A percentile compares a stretch with the other conserved stretches of the same genome.
phyloP scores from a whole-genome alignment of 108 stramenopile species.

The Cylindrotheca closterium region DNA sequence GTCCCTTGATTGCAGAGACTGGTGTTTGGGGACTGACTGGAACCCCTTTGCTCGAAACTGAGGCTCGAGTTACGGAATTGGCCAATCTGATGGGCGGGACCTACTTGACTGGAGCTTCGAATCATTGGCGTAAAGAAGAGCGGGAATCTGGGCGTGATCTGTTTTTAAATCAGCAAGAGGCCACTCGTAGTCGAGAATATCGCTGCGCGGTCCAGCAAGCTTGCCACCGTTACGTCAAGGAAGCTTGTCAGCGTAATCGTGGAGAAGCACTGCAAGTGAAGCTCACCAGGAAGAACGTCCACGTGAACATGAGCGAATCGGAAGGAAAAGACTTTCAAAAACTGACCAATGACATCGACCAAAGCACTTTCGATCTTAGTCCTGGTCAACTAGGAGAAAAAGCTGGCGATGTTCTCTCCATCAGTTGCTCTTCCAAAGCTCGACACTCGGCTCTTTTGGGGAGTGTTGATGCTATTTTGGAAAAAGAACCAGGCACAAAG shows the following conservation, averaged over 20 bases:
- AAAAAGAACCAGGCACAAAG: conserved; percentile 56
- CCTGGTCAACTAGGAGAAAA: conserved; percentile 58
- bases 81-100: conserved; percentile 76
- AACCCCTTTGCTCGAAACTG: conserved; percentile 71
- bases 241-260: conserved; percentile 31
- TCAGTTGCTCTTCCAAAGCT: conserved; percentile 47
- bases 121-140: conserved; percentile 71
- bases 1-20: conserved; percentile 49
- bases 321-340: conserved; percentile 23
- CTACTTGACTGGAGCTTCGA: conserved; percentile 60
- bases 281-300: conserved; percentile 47
- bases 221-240: background rate
- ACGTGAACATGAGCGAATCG: conserved; percentile 55
- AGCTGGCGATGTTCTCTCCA: conserved; percentile 55
- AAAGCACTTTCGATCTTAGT: conserved; percentile 30
- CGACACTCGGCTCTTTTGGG: conserved; percentile 42
- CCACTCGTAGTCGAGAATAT: conserved; percentile 58
- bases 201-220: conserved; percentile 48
- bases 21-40: conserved; percentile 75
- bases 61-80: conserved; percentile 66
- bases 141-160: conserved; percentile 63
- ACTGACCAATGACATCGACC: background rate
- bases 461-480: conserved; percentile 48
- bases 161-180: conserved; percentile 60
- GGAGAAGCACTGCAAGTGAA: conserved; percentile 49